A percentile compares a stretch with the other conserved stretches of the same genome.
phyloP scores from a whole-genome alignment of 495 filamentous ascomycete genomes.

The Talaromyces adpressus region DNA sequence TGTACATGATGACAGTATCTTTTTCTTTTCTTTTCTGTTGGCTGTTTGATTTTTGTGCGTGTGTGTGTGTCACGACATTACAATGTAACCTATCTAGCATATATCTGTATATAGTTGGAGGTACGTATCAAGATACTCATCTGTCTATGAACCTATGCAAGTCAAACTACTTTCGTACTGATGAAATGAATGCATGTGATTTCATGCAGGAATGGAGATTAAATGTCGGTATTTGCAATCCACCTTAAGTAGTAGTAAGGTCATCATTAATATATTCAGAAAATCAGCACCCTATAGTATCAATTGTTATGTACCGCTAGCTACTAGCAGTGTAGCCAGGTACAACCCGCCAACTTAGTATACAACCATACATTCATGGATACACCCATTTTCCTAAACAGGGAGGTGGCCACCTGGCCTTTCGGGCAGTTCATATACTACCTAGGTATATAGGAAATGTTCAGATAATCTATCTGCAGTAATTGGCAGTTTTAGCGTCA shows the following conservation, averaged over 20 bases:
- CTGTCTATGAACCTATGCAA: neutral
- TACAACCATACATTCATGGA: neutral
- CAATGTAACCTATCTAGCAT: conserved; percentile 11
- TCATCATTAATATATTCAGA: neutral
- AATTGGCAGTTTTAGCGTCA: too few species aligned
- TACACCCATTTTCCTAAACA: neutral
- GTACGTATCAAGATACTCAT: neutral
- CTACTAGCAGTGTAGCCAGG: too few species aligned
- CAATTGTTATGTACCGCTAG: too few species aligned
- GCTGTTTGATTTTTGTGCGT: conserved; percentile 7
- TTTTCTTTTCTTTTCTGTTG: conserved; percentile 13
- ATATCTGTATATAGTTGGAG: conserved; percentile 10
- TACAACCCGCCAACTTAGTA: neutral
- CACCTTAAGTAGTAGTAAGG: too few species aligned
- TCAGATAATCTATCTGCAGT: too few species aligned
- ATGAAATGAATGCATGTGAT: neutral
- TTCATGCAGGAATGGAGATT: neutral
- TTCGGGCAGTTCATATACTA: neutral
- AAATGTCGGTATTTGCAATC: neutral
- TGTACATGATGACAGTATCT: conserved; percentile 25
- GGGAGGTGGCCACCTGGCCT: neutral
- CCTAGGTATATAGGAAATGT: too few species aligned
- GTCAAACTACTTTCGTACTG: neutral
- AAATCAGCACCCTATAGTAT: too few species aligned
- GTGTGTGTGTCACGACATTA: neutral